phyloP scores from a whole-genome alignment of 1,284 basidiomycete genomes.

The Naganishia cerealis region DNA sequence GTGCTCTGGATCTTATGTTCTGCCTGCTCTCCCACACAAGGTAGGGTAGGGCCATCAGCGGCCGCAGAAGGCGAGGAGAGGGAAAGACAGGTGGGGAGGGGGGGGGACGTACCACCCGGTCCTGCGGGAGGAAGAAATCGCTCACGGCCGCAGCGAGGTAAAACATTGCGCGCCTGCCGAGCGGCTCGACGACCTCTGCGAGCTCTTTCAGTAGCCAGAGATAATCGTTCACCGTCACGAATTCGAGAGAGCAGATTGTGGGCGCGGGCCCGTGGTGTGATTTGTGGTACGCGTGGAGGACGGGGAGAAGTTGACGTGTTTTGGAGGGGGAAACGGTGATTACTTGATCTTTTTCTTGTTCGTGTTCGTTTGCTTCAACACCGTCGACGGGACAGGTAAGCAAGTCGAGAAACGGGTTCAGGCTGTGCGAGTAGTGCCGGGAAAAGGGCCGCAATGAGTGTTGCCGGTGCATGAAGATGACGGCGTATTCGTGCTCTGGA shows the following conservation, averaged over 20 bases:
- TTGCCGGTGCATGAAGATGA: conserved; percentile 96
- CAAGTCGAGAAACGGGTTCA: conserved; percentile 95
- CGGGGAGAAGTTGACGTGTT: conserved; percentile 65
- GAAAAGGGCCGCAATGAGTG: conserved; percentile 96
- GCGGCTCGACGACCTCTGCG: conserved; percentile 60
- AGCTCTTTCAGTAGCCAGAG: conserved; percentile 85
- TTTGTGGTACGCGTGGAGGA: conserved; percentile 77
- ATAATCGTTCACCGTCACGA: conserved; percentile 95
- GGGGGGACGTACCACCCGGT: conserved; percentile 72
- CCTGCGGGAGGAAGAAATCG: conserved; percentile 92
- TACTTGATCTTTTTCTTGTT: conserved; percentile 39
- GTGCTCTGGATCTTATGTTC: conserved; percentile 98
- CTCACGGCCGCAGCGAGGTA: conserved; percentile 97
- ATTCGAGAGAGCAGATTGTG: conserved; percentile 62
- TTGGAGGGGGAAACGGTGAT: conserved; percentile 70
- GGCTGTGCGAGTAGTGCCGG: conserved; percentile 94
- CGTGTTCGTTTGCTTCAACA: conserved; percentile 37
- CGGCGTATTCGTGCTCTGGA: conserved; percentile 76
- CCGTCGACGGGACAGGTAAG: conserved; percentile 67
- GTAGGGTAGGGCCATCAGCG: neutral
- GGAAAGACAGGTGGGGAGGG: conserved; percentile 6
- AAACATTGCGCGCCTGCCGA: conserved; percentile 79
- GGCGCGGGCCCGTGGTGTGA: conserved; percentile 58
- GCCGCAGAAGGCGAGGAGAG: neutral
- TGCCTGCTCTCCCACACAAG: conserved; percentile 62